These are phyloP conservation scores for Ustilago sp. DNA, from an alignment of 1,284 basidiomycete genomes.

Conservation along the genomic window DNA sequence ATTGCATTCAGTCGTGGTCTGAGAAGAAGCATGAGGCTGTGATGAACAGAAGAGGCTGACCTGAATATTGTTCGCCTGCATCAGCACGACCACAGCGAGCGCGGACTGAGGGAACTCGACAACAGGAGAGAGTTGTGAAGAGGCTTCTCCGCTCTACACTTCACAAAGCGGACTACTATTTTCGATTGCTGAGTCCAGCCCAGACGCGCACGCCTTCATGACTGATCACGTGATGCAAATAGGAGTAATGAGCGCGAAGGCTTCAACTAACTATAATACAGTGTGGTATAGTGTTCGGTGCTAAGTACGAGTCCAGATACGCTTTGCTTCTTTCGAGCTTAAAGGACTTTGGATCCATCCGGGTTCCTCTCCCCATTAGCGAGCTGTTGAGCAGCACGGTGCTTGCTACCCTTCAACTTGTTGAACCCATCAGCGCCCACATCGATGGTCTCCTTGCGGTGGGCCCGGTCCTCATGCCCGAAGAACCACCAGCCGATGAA, in stretches of 20 bases:
- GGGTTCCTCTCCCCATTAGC: constrained; percentile 29
- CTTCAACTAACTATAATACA: constrained; percentile 7
- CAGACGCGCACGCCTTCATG: too few relatives aligned
- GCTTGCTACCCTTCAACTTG: constrained; percentile 50
- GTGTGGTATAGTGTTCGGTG: background rate
- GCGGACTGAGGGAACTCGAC: too few relatives aligned
- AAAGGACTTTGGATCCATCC: constrained; percentile 23
- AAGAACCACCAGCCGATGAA: constrained; percentile 60
- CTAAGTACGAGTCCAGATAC: background rate
- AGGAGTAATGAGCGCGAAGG: background rate
- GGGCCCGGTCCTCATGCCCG: constrained; percentile 40
- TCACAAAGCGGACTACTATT: too few relatives aligned
- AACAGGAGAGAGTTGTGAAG: too few relatives aligned
- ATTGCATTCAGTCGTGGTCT: background rate
- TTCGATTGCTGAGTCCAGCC: too few relatives aligned
- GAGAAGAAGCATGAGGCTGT: too few relatives aligned
- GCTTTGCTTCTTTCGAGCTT: background rate
- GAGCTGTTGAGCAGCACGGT: constrained; percentile 44
- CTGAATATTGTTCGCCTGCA: too few relatives aligned
- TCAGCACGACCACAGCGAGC: too few relatives aligned
- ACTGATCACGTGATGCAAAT: background rate
- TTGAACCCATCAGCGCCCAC: constrained; percentile 43
- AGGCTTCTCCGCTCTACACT: too few relatives aligned
- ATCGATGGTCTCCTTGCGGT: constrained; percentile 35
- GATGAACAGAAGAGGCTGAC: too few relatives aligned